Percentiles rank a stretch among this genome's conserved stretches.
phyloP scores from a whole-genome alignment of 306 rosid species.

The Dicorynia guianensis region DNA sequence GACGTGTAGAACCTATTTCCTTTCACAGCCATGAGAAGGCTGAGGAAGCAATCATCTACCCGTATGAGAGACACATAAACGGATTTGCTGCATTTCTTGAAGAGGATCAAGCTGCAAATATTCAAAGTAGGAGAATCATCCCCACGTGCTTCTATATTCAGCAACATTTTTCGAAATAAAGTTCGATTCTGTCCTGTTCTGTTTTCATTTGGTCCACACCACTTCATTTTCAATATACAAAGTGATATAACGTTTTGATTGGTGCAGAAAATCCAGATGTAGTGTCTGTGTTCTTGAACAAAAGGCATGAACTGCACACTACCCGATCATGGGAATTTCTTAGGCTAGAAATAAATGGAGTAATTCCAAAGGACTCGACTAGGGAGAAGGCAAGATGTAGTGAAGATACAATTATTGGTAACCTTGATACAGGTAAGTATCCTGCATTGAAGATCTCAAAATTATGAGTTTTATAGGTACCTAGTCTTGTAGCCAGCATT shows the following conservation, averaged over 20 bases:
- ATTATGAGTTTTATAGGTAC: no score
- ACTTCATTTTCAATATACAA: no score
- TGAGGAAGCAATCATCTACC: constrained; percentile 62
- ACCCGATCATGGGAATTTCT: constrained; percentile 78
- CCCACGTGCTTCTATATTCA: background rate
- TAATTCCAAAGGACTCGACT: constrained; percentile 33
- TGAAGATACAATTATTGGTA: constrained; percentile 66
- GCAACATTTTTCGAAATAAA: background rate
- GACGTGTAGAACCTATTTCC: background rate
- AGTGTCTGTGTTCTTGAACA: constrained; percentile 59
- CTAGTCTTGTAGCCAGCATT: no score
- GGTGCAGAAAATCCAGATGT: constrained; percentile 62
- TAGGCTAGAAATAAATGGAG: constrained; percentile 48
- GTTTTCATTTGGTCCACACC: background rate
- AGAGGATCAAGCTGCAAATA: constrained; percentile 52
- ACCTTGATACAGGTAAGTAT: constrained; percentile 67
- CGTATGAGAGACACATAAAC: constrained; percentile 64
- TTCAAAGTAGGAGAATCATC: constrained; percentile 51
- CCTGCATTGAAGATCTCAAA: no score
- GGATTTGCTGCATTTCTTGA: constrained; percentile 86
- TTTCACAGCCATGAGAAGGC: constrained; percentile 55
- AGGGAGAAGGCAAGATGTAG: constrained; percentile 62
- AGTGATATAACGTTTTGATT: background rate
- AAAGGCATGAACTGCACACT: constrained; percentile 54
- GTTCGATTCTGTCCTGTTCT: background rate